These are phyloP conservation scores for Trichoderma sp. DNA, from an alignment of 2,329 filamentous ascomycete genomes.

Conservation along the genomic window DNA sequence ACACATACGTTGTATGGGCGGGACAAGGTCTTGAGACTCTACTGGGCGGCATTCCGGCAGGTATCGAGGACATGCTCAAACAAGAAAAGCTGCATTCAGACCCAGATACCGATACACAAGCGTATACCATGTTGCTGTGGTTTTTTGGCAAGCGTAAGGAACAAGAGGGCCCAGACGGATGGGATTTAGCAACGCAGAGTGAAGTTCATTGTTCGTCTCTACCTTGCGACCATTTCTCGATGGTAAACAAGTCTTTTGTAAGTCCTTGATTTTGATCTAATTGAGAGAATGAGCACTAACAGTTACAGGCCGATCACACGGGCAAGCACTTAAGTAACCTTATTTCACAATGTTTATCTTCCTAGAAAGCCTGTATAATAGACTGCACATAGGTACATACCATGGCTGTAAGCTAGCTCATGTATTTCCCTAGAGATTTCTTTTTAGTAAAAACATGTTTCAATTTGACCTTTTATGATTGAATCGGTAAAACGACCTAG, in stretches of 20 bases:
- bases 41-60: neutral
- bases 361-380: neutral
- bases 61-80: neutral
- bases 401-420: neutral
- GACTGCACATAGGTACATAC: neutral
- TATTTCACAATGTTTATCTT: neutral
- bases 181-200: neutral
- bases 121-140: neutral
- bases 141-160: neutral
- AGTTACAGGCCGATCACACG: neutral
- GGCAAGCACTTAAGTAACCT: neutral
- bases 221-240: neutral
- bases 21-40: neutral
- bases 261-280: neutral
- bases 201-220: neutral
- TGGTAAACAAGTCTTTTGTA: neutral
- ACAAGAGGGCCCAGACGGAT: neutral
- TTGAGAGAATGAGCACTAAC: neutral
- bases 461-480: neutral
- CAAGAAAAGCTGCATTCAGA: neutral
- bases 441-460: neutral
- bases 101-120: neutral
- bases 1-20: neutral
- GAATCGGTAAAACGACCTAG: neutral
- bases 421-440: accelerated